Evolutionary conservation across 768 basidiomycete species (phyloP).

Genomic region (Russula emetica): DNA sequence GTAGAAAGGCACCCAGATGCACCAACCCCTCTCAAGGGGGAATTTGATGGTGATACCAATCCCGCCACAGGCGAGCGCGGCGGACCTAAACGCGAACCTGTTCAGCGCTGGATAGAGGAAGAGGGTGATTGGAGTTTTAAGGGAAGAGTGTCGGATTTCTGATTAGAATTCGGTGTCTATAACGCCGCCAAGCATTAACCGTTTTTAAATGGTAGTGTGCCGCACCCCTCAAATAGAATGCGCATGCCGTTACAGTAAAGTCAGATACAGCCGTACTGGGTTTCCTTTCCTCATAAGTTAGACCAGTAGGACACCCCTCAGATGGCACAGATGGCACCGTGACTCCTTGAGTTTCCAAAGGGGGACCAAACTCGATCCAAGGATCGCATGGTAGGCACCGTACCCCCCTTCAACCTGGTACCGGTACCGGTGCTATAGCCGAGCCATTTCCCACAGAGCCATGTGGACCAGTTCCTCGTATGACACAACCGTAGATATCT

Average conservation of each 20-base stretch:
- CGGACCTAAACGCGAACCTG: constrained; percentile 84
- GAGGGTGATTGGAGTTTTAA: constrained; percentile 89
- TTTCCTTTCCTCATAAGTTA: neutral
- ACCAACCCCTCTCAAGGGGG: constrained; percentile 49
- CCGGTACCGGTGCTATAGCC: too few relatives aligned
- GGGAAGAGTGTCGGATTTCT: constrained; percentile 86
- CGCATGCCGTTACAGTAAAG: too few relatives aligned
- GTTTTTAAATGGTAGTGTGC: neutral
- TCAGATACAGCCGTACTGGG: neutral
- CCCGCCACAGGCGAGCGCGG: constrained; percentile 80
- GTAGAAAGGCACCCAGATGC: constrained; percentile 67
- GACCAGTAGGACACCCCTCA: neutral
- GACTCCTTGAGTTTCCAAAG: neutral
- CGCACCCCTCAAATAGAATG: too few relatives aligned
- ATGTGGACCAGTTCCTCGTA: neutral
- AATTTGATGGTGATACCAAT: constrained; percentile 79
- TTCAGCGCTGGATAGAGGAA: constrained; percentile 50
- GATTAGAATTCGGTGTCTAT: constrained; percentile 15
- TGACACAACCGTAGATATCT: neutral
- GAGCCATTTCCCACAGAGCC: neutral
- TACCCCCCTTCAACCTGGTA: neutral
- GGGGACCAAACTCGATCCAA: neutral
- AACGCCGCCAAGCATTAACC: neutral
- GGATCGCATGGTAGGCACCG: neutral
- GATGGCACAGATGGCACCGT: neutral